Evolutionary conservation across 2,329 filamentous ascomycete species (phyloP).

Genomic region (Mollisiaceae sp.): DNA sequence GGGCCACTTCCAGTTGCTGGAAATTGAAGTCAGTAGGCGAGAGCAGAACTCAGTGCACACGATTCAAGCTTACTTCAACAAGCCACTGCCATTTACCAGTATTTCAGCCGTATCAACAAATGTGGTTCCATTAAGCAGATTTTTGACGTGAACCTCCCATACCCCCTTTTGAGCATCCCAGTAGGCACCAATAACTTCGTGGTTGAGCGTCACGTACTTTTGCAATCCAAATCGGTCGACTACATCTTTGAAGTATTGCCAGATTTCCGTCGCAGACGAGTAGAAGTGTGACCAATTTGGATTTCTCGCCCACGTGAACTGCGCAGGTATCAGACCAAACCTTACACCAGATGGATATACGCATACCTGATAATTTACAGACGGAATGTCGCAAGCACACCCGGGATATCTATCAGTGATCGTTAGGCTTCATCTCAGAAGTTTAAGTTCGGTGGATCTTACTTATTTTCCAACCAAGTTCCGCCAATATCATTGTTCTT

Average conservation of each 20-base stretch:
- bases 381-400: conserved; percentile 3
- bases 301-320: conserved; percentile 1
- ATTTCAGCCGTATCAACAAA: too few species aligned
- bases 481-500: conserved; percentile 13
- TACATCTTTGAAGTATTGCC: neutral
- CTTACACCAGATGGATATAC: too few species aligned
- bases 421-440: neutral
- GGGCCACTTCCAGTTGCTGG: conserved; percentile 8
- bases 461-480: conserved; percentile 12
- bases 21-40: too few species aligned
- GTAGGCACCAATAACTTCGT: conserved; percentile 47
- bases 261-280: neutral
- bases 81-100: too few species aligned
- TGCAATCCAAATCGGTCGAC: neutral
- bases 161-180: conserved; percentile 24
- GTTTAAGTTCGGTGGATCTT: neutral
- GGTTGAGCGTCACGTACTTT: conserved; percentile 44
- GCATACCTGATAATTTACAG: neutral
- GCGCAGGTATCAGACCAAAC: too few species aligned
- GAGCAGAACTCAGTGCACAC: too few species aligned
- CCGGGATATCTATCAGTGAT: conserved; percentile 8
- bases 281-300: conserved; percentile 9
- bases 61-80: too few species aligned
- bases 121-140: conserved; percentile 42
- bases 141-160: conserved; percentile 24